Percentiles rank a stretch among this genome's conserved stretches.
These are phyloP conservation scores for Fragilaria crotonensis DNA, from an alignment of 108 stramenopile genomes.

Conservation along the genomic window DNA sequence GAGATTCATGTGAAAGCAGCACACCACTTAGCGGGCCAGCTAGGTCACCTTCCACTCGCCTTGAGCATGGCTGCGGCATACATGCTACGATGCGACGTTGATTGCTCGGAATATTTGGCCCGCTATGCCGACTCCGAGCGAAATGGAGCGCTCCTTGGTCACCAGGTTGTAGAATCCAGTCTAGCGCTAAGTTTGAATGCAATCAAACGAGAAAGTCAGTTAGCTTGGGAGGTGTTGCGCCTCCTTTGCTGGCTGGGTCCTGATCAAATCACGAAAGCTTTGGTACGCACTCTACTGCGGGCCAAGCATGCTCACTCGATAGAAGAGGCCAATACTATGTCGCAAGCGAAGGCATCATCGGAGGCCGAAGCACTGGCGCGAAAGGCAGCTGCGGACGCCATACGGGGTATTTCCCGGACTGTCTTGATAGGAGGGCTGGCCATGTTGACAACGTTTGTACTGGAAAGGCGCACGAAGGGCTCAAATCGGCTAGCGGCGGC, in stretches of 20 bases:
- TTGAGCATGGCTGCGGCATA: slow-evolving; percentile 61
- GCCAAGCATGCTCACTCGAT: slow-evolving; percentile 11
- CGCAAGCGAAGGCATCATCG: neutral
- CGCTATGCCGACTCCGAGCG: slow-evolving; percentile 41
- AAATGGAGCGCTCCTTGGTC: slow-evolving; percentile 23
- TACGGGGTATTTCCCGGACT: neutral
- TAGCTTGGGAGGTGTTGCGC: slow-evolving; percentile 28
- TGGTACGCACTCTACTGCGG: slow-evolving; percentile 36
- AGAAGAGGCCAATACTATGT: neutral
- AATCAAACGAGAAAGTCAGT: slow-evolving; percentile 35
- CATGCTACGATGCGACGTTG: slow-evolving; percentile 60
- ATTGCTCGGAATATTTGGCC: slow-evolving; percentile 48
- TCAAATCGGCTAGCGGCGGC: neutral
- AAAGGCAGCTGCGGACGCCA: neutral
- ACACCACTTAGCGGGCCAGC: slow-evolving; percentile 9
- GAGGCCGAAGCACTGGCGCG: neutral
- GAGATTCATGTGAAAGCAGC: slow-evolving; percentile 9
- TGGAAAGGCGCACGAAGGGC: neutral
- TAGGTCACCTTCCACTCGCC: slow-evolving; percentile 58
- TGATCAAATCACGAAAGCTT: slow-evolving; percentile 45
- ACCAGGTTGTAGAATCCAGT: slow-evolving; percentile 39
- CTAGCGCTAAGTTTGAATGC: slow-evolving; percentile 45
- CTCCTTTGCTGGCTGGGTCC: slow-evolving; percentile 52
- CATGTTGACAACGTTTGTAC: neutral
- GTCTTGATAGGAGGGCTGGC: neutral